phyloP scores from a whole-genome alignment of 371 early-diverging fungal genomes.

The Capillidium heterosporum region DNA sequence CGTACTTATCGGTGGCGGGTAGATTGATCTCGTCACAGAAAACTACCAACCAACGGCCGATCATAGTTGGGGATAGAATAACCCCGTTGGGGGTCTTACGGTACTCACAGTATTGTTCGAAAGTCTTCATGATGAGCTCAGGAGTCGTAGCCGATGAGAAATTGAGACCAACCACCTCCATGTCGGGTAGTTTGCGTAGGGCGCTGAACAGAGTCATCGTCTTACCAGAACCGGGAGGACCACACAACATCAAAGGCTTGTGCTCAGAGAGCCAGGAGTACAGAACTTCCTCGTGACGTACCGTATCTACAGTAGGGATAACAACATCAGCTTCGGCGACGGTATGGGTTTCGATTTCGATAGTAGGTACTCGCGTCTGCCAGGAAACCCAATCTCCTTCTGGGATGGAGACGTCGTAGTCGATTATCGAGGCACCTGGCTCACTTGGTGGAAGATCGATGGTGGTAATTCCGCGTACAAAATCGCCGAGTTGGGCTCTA shows the following conservation, averaged over 20 bases:
- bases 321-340: conserved; percentile 87
- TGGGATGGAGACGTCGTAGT: conserved; percentile 71
- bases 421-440: conserved; percentile 49
- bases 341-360: conserved; percentile 92
- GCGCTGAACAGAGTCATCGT: conserved; percentile 97
- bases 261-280: conserved; percentile 92
- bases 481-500: conserved; percentile 63
- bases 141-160: conserved; percentile 96
- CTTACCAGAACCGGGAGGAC: conserved; percentile 98
- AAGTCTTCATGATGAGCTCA: conserved; percentile 84
- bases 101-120: conserved; percentile 96
- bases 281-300: conserved; percentile 90
- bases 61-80: conserved; percentile 62
- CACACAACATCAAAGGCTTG: conserved; percentile 88
- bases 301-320: conserved; percentile 94
- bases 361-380: conserved; percentile 73
- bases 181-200: conserved; percentile 81
- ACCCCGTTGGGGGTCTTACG: conserved; percentile 87
- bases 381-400: conserved; percentile 82
- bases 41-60: conserved; percentile 90
- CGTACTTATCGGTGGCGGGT: conserved; percentile 89
- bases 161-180: conserved; percentile 95
- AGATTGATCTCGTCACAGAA: conserved; percentile 99
- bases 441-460: conserved; percentile 60
- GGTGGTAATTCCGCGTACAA: conserved; percentile 53